Evolutionary conservation across 768 basidiomycete genomes (phyloP), one percentile per base, ranked within the genome.

Genomic region (Termitomyces eurrhizus): DNA sequence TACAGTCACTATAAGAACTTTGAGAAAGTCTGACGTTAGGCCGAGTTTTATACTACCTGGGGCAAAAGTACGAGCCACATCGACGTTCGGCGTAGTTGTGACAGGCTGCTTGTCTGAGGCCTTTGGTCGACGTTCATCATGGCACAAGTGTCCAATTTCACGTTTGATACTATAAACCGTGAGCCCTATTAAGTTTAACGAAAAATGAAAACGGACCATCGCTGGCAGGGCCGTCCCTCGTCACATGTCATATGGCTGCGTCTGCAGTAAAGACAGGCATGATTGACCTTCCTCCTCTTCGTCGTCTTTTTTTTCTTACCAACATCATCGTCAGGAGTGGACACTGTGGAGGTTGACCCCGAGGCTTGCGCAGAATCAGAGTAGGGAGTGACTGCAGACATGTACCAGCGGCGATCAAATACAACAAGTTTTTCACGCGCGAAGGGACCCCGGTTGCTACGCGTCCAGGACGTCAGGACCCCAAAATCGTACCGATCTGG

Each of bases 231-330:
- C 41, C 90, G 78, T 18, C 90, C 90, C 67, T 92, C 92, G 70
- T 93, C 92, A 76, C 92, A 93, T 8, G 90, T 92, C 91, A 93
- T 92, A 83, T 92, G 91, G 79, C 92, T 93, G 62, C 92, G 79
- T 70, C 93, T 82, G 75, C 94, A 97, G 73, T 95, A 97, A 46
- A 97, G 77, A 71, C 94, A 97, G 6, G 95, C 94, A 75, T 95
- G 93, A 72, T 93, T 93, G 60, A 93, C 92, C 72, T 95, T 95
- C 58, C 92, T 77, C 63, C 92, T 77, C 74, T 90, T 92, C 12
- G 84, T 68, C 18, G 75, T 73, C 67, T 83, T 83, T 73, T 81
- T 79, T 50, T 61, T 61, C 35, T 57, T 56, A 33, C 59, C 41
- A 8, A 18, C 53, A 45, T 61, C 60, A 33, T 61, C 60, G 13